Percentiles rank a stretch among this genome's conserved stretches.
Evolutionary conservation across 2,329 filamentous ascomycete species (phyloP).

Genomic region (Colletotrichum tabaci): DNA sequence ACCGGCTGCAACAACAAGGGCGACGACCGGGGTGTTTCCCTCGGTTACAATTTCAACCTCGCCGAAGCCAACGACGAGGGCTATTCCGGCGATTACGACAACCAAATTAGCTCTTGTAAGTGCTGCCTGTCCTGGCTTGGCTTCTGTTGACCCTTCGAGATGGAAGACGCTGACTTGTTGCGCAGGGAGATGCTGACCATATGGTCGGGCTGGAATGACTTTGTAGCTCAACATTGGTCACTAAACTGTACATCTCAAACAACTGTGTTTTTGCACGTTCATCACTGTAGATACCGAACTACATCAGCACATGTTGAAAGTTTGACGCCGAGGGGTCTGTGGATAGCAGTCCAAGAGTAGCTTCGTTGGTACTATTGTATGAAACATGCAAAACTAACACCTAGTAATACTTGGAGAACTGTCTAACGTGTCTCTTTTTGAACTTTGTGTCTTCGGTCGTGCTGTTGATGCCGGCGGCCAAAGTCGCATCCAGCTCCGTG

Average conservation of each 20-base stretch:
- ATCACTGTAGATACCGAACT: no score
- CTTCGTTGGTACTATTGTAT: neutral
- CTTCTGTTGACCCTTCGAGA: neutral
- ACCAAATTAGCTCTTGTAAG: slow-evolving; percentile 40
- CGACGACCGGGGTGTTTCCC: slow-evolving; percentile 28
- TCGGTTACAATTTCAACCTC: slow-evolving; percentile 37
- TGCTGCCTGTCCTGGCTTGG: neutral
- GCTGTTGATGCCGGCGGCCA: slow-evolving; percentile 37
- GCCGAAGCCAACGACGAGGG: neutral
- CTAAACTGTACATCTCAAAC: neutral
- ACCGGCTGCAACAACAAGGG: slow-evolving; percentile 32
- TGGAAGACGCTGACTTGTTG: neutral
- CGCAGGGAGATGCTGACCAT: slow-evolving; percentile 33
- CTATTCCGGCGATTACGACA: slow-evolving; percentile 34
- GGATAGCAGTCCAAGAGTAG: neutral
- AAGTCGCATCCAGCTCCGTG: slow-evolving; percentile 34
- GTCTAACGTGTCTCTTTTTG: slow-evolving; percentile 17
- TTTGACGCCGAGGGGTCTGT: neutral
- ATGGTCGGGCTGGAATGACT: neutral
- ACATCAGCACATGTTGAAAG: neutral
- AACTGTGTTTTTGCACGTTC: no score
- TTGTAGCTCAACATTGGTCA: neutral
- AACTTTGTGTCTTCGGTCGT: slow-evolving; percentile 37
- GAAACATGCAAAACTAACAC: no score
- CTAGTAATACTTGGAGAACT: slow-evolving; percentile 13